Base-by-base conservation (phyloP, 192 early-diverging fungal species). In the Backusella liffmaniae region DNA sequence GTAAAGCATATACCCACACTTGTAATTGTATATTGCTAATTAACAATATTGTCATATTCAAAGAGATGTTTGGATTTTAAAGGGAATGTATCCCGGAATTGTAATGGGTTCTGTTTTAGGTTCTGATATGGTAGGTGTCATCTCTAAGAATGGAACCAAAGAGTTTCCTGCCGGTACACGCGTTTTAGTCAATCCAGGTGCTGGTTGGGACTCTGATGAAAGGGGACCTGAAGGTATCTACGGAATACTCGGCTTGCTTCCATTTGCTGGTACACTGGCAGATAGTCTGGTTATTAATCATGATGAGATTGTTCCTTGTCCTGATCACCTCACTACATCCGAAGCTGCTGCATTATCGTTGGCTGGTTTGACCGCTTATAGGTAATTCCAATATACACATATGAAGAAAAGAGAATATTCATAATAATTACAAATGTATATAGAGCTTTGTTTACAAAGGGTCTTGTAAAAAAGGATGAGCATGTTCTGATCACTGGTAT, bases 291-390 rank as follows among this genome's bases (percentile, higher is more conserved):
- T 75, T 8, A 84, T 91, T 8, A 73, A 77, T n/a, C 62, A 77
- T 9, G 70, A 79, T 0, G 81, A 89, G 15, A 76, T 92, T 5
- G 80, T 86, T 46, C 77, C 79, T 26, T 84, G 82, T 3, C 92
- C 92, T 10, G 76, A 73, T 6, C 91, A 92, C 70, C 79, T 94
- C 49, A 82, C 89, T 21, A 79, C 80, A 37, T 80, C 74, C 15
- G 87, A 94, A 76, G 91, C 86, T 2, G 90, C 92, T 9, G 91
- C 92, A 66, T 68, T 94, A 21, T 91, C 92, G 5, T 77, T 94
- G 6, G 92, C 92, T 23, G 92, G 88, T 35, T 77, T 90, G 68
- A 89, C 89, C 15, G 88, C 85, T 5, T 89, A 76, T 67, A 76
- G 80, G 79, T 81, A 79, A 67, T 32, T 3, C 0, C 2, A 3